Evolutionary conservation across 2,329 filamentous ascomycete genomes (phyloP), one percentile per base, ranked within the genome.

Genomic region (Falciphora oryzae): DNA sequence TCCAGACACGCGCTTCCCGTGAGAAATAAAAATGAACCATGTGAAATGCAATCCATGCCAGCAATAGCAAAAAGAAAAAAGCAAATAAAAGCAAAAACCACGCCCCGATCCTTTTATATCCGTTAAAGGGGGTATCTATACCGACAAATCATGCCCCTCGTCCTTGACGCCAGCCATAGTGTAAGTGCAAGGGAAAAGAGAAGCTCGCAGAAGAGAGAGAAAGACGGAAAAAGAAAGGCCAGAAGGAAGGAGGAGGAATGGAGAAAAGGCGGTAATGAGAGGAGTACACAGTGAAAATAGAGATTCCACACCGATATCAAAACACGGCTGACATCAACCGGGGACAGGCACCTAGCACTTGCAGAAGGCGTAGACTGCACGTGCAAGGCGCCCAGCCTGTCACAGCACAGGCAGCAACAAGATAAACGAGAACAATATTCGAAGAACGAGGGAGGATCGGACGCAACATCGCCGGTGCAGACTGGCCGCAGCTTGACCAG

Each of bases 51-150:
- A 50, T 11, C n/a, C 22, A 29, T 25, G 18, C 25, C 57, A 62
- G 8, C 7, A 57, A 31, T 22, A 32, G 2, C 32, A 64, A 50
- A 44, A 58, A n/a, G 50, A 25, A 64, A 62, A 59, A 61, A 63
- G 18, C 25, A 35, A 59, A 32, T 29, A 59, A 60, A 18, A 35
- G 35, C n/a, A 25, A 32, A 29, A 58, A 29, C 57, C 57, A 4
- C 13, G 27, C 29, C 57, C 57, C 57, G 3, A 58, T 29, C 27
- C 57, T 31, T 58, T 28, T 58, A 28, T 58, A 5, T 58, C 57
- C 27, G 4, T 28, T 60, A 60, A 31, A 32, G 14, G 58, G 58
- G 58, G 58, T 60, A 60, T 60, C 58, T 60, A 31, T 60, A 35
- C 16, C 58, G 16, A 18, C 27, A 31, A 60, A 35, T 32, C 14